phyloP scores from a whole-genome alignment of 768 basidiomycete genomes.

The Tricholoma flavovirens region DNA sequence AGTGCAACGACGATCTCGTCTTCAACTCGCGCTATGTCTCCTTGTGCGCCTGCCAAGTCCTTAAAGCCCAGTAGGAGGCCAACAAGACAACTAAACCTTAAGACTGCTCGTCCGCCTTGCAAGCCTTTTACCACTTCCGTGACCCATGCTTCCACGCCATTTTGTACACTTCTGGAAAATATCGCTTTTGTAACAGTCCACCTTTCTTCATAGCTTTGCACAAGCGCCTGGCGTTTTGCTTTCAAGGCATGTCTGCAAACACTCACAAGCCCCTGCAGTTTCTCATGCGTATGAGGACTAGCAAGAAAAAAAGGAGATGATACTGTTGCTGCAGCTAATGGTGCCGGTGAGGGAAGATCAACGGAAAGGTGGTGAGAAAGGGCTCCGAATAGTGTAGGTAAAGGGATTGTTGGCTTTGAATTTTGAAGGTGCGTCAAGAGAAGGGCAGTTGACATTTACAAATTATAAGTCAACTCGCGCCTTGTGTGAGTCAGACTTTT shows the following conservation, averaged over 20 bases:
- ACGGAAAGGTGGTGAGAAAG: conserved; percentile 55
- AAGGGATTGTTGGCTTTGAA: conserved; percentile 35
- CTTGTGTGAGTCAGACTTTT: too few relatives aligned
- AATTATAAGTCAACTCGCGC: not conserved
- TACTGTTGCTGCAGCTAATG: conserved; percentile 50
- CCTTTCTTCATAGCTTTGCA: conserved; percentile 27
- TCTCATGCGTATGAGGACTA: conserved; percentile 37
- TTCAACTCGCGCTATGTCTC: conserved; percentile 41
- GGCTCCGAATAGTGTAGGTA: conserved; percentile 46
- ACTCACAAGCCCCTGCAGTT: conserved; percentile 43
- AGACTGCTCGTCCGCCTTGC: conserved; percentile 59
- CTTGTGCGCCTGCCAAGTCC: conserved; percentile 35
- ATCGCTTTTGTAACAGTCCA: conserved; percentile 27
- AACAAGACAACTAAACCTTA: conserved; percentile 55
- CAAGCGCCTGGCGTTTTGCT: conserved; percentile 39
- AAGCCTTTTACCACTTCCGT: conserved; percentile 48
- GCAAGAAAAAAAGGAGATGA: conserved; percentile 48
- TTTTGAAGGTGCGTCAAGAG: conserved; percentile 51
- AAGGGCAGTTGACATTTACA: conserved; percentile 18
- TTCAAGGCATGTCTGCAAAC: conserved; percentile 60
- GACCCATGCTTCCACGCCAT: conserved; percentile 46
- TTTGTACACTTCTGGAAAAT: conserved; percentile 33
- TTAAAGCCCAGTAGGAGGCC: conserved; percentile 63
- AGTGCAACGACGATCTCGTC: conserved; percentile 63
- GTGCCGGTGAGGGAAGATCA: conserved; percentile 45